These are phyloP conservation scores for Calonectria crousiana DNA, from an alignment of 2,329 filamentous ascomycete species.

Conservation along the genomic window DNA sequence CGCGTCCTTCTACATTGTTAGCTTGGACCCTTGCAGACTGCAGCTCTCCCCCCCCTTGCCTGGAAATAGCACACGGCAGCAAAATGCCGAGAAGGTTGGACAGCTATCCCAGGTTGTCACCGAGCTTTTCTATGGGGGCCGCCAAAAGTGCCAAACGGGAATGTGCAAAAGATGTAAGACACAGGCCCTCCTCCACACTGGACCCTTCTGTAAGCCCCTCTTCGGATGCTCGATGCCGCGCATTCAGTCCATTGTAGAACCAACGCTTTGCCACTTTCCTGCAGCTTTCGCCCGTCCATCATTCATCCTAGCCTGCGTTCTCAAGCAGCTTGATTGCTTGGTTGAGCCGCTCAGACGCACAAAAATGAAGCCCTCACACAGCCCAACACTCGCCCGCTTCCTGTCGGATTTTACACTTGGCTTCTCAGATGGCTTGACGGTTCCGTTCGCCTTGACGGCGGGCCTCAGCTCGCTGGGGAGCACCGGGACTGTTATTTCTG, in stretches of 20 bases:
- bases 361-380: conserved; percentile 38
- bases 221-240: neutral
- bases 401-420: conserved; percentile 78
- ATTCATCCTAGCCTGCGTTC: neutral
- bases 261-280: neutral
- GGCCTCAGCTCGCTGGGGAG: conserved; percentile 73
- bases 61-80: conserved; percentile 7
- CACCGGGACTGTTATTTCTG: conserved; percentile 73
- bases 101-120: conserved; percentile 22
- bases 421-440: conserved; percentile 79
- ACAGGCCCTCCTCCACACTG: neutral
- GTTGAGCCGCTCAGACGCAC: neutral
- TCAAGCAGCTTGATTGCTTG: neutral
- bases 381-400: conserved; percentile 54
- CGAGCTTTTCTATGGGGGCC: conserved; percentile 5
- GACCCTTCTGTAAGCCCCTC: neutral
- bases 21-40: neutral
- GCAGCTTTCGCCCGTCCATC: neutral
- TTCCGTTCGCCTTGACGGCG: conserved; percentile 80
- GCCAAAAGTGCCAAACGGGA: neutral
- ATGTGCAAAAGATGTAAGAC: conserved; percentile 1
- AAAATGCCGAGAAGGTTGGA: conserved; percentile 28
- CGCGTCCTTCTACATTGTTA: neutral
- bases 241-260: neutral
- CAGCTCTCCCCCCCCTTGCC: neutral